These are phyloP conservation scores for Piloderma croceum DNA, from an alignment of 768 basidiomycete species.

Conservation along the genomic window DNA sequence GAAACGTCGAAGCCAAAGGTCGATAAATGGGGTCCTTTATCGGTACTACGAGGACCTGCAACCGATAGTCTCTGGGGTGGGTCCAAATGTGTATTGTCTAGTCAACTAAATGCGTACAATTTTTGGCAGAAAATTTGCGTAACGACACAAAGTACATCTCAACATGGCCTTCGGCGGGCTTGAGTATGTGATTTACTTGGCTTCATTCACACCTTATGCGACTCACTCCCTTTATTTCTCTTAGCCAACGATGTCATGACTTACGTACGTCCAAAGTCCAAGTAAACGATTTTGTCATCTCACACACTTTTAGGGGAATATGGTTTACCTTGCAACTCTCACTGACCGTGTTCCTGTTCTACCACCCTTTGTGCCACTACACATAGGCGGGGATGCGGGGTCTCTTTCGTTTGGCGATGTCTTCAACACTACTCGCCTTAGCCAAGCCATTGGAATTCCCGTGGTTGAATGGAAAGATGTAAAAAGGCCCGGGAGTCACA, in stretches of 20 bases:
- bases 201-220: no score
- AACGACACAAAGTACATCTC: constrained; percentile 61
- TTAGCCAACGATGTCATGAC: constrained; percentile 78
- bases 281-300: neutral
- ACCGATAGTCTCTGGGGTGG: no score
- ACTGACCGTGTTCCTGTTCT: constrained; percentile 57
- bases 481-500: constrained; percentile 39
- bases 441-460: constrained; percentile 37
- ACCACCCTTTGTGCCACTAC: constrained; percentile 52
- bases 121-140: constrained; percentile 58
- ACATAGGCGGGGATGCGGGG: constrained; percentile 44
- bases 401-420: constrained; percentile 53
- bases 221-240: no score
- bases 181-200: constrained; percentile 49
- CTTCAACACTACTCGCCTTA: constrained; percentile 53
- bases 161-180: constrained; percentile 70
- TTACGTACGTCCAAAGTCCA: constrained; percentile 41
- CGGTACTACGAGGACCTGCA: no score
- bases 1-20: no score
- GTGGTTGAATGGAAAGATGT: constrained; percentile 63
- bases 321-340: constrained; percentile 54
- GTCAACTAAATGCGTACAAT: no score
- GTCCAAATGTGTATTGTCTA: no score
- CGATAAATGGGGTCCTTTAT: no score
- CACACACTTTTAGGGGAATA: constrained; percentile 37